phyloP scores from a whole-genome alignment of 2,329 filamentous ascomycete species.

The Remersonia thermophila region DNA sequence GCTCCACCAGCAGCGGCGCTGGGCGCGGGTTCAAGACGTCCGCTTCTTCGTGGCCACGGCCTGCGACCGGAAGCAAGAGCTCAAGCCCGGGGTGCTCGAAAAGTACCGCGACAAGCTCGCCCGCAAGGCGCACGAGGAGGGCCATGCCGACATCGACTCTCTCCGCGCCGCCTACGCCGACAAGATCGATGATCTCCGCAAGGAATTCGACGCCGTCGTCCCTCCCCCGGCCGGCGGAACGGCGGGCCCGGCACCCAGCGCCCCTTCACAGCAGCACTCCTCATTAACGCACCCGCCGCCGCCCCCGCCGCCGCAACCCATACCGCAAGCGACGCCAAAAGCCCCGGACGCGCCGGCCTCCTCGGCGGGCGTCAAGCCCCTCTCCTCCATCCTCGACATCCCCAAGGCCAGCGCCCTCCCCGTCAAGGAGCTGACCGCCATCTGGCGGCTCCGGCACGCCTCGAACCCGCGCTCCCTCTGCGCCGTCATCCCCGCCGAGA shows the following conservation, averaged over 20 bases:
- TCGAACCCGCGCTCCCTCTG: constrained; percentile 63
- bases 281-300: too few species aligned
- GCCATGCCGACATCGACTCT: constrained; percentile 57
- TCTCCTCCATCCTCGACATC: constrained; percentile 56
- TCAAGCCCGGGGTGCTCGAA: constrained; percentile 57
- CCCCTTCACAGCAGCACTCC: too few species aligned
- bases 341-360: constrained; percentile 12
- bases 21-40: constrained; percentile 86
- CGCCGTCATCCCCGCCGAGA: constrained; percentile 61
- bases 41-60: constrained; percentile 72
- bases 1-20: constrained; percentile 52
- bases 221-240: constrained; percentile 14
- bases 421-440: constrained; percentile 65
- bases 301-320: constrained; percentile 5
- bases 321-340: constrained; percentile 7
- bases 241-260: too few species aligned
- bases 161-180: constrained; percentile 76
- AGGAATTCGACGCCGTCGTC: constrained; percentile 47
- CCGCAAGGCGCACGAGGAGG: constrained; percentile 63
- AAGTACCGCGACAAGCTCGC: constrained; percentile 82
- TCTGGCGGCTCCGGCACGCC: constrained; percentile 86
- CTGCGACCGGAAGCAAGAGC: constrained; percentile 24
- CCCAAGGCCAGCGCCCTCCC: constrained; percentile 63
- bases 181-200: constrained; percentile 62
- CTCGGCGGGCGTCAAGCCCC: constrained; percentile 29